These are phyloP conservation scores for Lecanicillium sp. DNA, from an alignment of 2,329 filamentous ascomycete genomes.

Conservation along the genomic window DNA sequence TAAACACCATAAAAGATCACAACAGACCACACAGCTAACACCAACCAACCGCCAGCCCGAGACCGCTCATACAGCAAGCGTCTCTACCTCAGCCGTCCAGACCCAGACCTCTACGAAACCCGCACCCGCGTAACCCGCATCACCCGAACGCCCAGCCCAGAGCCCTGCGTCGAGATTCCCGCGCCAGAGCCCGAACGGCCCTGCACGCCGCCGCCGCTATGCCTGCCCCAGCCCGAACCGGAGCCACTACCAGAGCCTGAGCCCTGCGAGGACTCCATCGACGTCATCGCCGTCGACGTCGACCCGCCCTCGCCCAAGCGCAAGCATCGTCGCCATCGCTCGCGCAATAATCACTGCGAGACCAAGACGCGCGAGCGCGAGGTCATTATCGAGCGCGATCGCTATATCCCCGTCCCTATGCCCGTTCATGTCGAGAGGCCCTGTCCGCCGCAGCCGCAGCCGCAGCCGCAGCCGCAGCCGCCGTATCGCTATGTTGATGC, in stretches of 20 bases:
- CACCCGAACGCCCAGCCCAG: slow-evolving; percentile 24
- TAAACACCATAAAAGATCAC: slow-evolving; percentile 14
- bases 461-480: slow-evolving; percentile 20
- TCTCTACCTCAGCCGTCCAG: slow-evolving; percentile 32
- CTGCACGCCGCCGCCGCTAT: slow-evolving; percentile 17
- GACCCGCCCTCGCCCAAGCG: slow-evolving; percentile 19
- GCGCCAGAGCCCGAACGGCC: slow-evolving; percentile 9
- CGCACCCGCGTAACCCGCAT: slow-evolving; percentile 29
- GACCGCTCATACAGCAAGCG: slow-evolving; percentile 31
- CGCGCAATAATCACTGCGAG: slow-evolving; percentile 18
- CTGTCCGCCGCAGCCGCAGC: slow-evolving; percentile 27
- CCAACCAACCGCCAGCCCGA: slow-evolving; percentile 18
- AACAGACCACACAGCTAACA: slow-evolving; percentile 12
- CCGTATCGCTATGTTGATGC: slow-evolving; percentile 47
- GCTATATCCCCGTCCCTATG: slow-evolving; percentile 34
- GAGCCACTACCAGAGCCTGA: slow-evolving; percentile 13
- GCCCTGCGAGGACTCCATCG: slow-evolving; percentile 23
- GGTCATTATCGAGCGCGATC: slow-evolving; percentile 44
- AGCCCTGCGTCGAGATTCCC: neutral
- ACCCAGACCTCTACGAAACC: slow-evolving; percentile 27
- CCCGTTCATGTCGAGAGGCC: slow-evolving; percentile 31
- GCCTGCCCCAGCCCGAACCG: slow-evolving; percentile 11
- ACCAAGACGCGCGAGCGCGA: slow-evolving; percentile 29
- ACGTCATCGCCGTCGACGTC: slow-evolving; percentile 30
- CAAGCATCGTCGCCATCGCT: slow-evolving; percentile 20